A percentile compares a stretch with the other conserved stretches of the same genome.
These are phyloP conservation scores for Blechomonas ayalai DNA, from an alignment of 208 protist species.

Conservation along the genomic window DNA sequence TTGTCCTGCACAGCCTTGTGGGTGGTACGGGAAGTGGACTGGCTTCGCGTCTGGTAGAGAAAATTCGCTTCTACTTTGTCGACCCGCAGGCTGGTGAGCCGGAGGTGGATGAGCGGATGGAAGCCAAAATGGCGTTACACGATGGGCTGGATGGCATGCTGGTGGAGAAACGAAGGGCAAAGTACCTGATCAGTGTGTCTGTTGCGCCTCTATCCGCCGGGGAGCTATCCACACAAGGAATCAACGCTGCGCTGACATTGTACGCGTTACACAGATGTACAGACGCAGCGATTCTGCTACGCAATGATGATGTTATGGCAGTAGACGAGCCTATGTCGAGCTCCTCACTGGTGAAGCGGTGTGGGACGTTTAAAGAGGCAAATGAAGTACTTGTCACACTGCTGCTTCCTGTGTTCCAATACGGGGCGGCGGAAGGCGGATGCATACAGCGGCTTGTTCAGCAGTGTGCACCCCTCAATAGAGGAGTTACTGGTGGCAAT, in stretches of 20 bases:
- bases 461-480: constrained; percentile 23
- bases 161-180: constrained; percentile 59
- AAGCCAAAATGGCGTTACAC: constrained; percentile 32
- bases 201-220: constrained; percentile 63
- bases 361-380: constrained; percentile 69
- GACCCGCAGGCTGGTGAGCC: constrained; percentile 19
- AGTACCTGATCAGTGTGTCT: constrained; percentile 53
- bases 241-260: constrained; percentile 74
- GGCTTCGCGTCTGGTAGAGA: constrained; percentile 62
- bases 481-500: constrained; percentile 23
- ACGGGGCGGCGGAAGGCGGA: constrained; percentile 20
- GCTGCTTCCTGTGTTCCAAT: constrained; percentile 63
- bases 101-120: constrained; percentile 32
- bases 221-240: constrained; percentile 67
- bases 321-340: constrained; percentile 14
- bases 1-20: constrained; percentile 79
- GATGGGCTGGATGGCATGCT: constrained; percentile 75
- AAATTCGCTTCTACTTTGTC: constrained; percentile 81
- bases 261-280: constrained; percentile 38
- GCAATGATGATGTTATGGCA: constrained; percentile 68
- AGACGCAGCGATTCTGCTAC: constrained; percentile 67
- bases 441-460: constrained; percentile 27
- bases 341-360: constrained; percentile 30
- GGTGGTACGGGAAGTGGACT: constrained; percentile 83
- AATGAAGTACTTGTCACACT: constrained; percentile 77